Percentiles rank a stretch among this genome's conserved stretches.
These are phyloP conservation scores for Platanthera zijinensis DNA, from an alignment of 106 monocot genomes.

Conservation along the genomic window DNA sequence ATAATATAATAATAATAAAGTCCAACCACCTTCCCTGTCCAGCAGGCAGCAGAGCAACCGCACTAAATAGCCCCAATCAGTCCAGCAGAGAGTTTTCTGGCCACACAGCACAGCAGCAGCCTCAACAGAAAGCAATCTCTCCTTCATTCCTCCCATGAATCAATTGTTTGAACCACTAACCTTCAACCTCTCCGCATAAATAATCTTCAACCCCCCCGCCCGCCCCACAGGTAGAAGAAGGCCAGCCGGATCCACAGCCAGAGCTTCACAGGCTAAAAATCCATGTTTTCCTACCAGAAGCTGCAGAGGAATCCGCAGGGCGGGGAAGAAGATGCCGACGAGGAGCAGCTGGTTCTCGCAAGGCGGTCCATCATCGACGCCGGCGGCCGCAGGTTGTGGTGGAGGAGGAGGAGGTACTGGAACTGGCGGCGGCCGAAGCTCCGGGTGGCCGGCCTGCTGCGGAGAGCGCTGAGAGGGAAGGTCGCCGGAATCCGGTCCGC, in stretches of 20 bases:
- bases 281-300: constrained; percentile 15
- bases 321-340: not conserved
- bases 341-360: not conserved
- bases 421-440: constrained; percentile 15
- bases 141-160: not conserved
- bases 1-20: not conserved
- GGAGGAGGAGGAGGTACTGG: constrained; percentile 13
- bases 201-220: not conserved
- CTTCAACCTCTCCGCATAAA: not conserved
- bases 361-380: not conserved
- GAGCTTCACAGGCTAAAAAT: not conserved
- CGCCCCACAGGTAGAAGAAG: not conserved
- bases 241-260: not conserved
- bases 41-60: not conserved
- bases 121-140: not conserved
- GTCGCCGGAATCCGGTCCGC: constrained; percentile 10
- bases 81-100: not conserved
- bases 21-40: not conserved
- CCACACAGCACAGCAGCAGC: not conserved
- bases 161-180: not conserved
- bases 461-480: constrained; percentile 18
- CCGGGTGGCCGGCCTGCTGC: constrained; percentile 15
- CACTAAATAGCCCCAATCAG: constrained; percentile 3
- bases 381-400: not conserved
- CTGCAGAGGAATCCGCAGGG: not conserved